Percentiles rank a stretch among this genome's conserved stretches.
Evolutionary conservation across 352 stramenopile species (phyloP).

Genomic region (Peronospora farinosa): DNA sequence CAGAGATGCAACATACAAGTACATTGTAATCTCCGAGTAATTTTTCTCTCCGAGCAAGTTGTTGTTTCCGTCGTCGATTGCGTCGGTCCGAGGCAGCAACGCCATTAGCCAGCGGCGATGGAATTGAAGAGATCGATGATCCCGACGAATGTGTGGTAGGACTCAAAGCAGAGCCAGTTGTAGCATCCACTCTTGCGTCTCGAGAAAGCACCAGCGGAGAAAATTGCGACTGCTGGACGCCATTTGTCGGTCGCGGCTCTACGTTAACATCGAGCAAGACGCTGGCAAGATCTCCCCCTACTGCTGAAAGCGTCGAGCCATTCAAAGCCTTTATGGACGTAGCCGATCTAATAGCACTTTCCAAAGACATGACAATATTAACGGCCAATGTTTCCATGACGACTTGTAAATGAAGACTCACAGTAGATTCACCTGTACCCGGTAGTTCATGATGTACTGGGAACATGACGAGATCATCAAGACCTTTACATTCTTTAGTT

Average conservation of each 20-base stretch:
- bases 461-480: conserved; percentile 78
- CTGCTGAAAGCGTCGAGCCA: conserved; percentile 9
- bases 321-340: conserved; percentile 32
- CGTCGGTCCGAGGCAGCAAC: conserved; percentile 39
- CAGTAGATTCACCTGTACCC: conserved; percentile 56
- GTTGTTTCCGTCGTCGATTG: conserved; percentile 37
- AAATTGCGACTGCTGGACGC: conserved; percentile 12
- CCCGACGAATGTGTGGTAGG: conserved; percentile 15
- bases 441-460: conserved; percentile 62
- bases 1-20: conserved; percentile 53
- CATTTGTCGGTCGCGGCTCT: conserved; percentile 38
- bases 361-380: conserved; percentile 76
- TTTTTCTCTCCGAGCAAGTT: conserved; percentile 61
- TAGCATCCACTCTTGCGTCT: conserved; percentile 7
- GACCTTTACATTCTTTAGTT: conserved; percentile 46
- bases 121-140: conserved; percentile 26
- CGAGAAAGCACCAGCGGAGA: conserved; percentile 29
- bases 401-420: conserved; percentile 73
- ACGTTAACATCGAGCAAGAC: conserved; percentile 72
- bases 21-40: conserved; percentile 77
- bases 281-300: conserved; percentile 26
- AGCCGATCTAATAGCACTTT: conserved; percentile 63
- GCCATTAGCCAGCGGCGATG: conserved; percentile 27
- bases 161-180: conserved; percentile 13
- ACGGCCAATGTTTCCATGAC: conserved; percentile 78